These are phyloP conservation scores for Mycosarcoma mackinlayi DNA, from an alignment of 1,284 basidiomycete species.

Conservation along the genomic window DNA sequence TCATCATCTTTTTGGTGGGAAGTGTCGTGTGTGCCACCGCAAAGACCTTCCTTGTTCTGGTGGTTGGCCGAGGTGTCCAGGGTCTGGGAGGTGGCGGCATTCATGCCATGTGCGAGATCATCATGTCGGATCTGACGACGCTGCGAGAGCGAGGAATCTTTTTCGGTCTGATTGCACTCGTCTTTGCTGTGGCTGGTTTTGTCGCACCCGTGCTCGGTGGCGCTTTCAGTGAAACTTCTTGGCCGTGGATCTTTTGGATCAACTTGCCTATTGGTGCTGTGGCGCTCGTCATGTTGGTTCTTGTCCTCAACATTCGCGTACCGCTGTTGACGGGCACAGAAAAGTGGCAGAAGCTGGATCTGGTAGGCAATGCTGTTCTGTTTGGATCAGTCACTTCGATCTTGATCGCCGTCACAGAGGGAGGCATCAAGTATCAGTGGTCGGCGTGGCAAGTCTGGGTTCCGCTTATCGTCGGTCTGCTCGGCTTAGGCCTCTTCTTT, in stretches of 20 bases:
- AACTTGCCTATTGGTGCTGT: slow-evolving; percentile 41
- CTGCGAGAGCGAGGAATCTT: slow-evolving; percentile 70
- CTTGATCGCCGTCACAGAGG: slow-evolving; percentile 68
- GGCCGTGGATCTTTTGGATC: slow-evolving; percentile 71
- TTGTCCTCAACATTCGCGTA: slow-evolving; percentile 62
- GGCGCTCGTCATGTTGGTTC: slow-evolving; percentile 24
- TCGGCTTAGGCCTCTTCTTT: slow-evolving; percentile 63
- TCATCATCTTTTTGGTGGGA: slow-evolving; percentile 49
- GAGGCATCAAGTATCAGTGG: slow-evolving; percentile 68
- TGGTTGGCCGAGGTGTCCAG: slow-evolving; percentile 60
- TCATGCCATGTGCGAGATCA: slow-evolving; percentile 69
- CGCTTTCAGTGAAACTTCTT: slow-evolving; percentile 64
- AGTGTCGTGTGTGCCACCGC: slow-evolving; percentile 35
- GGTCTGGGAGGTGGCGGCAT: slow-evolving; percentile 71
- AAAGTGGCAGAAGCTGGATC: slow-evolving; percentile 68
- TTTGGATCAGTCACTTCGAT: slow-evolving; percentile 60
- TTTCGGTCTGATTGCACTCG: slow-evolving; percentile 67
- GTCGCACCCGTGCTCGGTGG: slow-evolving; percentile 70
- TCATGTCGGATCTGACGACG: slow-evolving; percentile 70
- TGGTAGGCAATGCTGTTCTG: slow-evolving; percentile 65
- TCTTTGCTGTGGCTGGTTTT: slow-evolving; percentile 52
- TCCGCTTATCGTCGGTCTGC: slow-evolving; percentile 64
- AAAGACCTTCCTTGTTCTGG: slow-evolving; percentile 31
- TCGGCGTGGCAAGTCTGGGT: slow-evolving; percentile 53
- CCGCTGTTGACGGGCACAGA: slow-evolving; percentile 61